Evolutionary conservation across 768 basidiomycete species (phyloP).

Genomic region (Suillus weaverae): DNA sequence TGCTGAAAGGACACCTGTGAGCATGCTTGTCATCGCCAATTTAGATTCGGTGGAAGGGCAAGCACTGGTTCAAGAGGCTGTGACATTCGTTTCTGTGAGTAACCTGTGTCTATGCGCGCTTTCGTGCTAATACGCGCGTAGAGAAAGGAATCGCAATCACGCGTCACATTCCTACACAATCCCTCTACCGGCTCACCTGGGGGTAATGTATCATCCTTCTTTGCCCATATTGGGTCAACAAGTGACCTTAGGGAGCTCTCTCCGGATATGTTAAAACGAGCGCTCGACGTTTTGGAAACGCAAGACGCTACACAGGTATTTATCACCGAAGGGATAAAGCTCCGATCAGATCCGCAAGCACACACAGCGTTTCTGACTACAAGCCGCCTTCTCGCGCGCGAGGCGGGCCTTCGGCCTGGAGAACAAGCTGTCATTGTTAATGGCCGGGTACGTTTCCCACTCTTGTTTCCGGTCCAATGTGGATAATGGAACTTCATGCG

Average conservation of each 20-base stretch:
- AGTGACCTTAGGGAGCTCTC: slow-evolving; percentile 33
- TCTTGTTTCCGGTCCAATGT: neutral
- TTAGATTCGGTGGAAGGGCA: slow-evolving; percentile 65
- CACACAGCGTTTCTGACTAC: slow-evolving; percentile 46
- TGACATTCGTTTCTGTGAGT: slow-evolving; percentile 46
- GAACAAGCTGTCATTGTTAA: slow-evolving; percentile 71
- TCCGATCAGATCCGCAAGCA: slow-evolving; percentile 22
- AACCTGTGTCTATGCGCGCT: slow-evolving; percentile 1
- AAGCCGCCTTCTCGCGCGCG: slow-evolving; percentile 49
- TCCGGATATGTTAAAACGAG: neutral
- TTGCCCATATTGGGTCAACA: neutral
- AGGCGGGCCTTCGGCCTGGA: slow-evolving; percentile 60
- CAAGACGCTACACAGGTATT: slow-evolving; percentile 38
- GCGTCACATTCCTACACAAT: slow-evolving; percentile 80
- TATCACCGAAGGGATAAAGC: slow-evolving; percentile 20
- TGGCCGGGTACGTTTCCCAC: slow-evolving; percentile 64
- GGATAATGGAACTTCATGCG: slow-evolving; percentile 8
- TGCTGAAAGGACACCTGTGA: slow-evolving; percentile 36
- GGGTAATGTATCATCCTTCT: neutral
- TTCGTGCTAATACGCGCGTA: slow-evolving; percentile 25
- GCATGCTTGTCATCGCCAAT: slow-evolving; percentile 72
- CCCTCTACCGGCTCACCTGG: slow-evolving; percentile 34
- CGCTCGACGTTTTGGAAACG: neutral
- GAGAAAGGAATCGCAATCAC: slow-evolving; percentile 47
- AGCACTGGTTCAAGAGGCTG: slow-evolving; percentile 59